Base-by-base conservation (phyloP, 768 basidiomycete species). In the Termitomyces sp. region DNA sequence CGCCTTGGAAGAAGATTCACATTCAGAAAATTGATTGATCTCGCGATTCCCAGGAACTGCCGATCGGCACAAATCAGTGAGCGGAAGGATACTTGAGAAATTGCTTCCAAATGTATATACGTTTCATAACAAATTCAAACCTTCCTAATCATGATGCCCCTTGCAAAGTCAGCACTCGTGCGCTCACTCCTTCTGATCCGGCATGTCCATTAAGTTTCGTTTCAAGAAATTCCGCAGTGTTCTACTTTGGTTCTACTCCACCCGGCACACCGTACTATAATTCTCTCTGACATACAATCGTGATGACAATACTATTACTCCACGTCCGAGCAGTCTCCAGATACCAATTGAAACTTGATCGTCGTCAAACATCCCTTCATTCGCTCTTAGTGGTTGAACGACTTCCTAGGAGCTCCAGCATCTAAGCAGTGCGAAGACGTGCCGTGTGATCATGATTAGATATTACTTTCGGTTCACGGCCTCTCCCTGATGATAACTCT, bases 141-240 rank as follows among this genome's bases (percentile, higher is more conserved):
- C 12, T 52, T 24, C 10, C n/a, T n/a, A n/a, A 26, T 26, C 39
- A 36, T n/a, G n/a, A 30, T 30, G 14, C 34, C 48, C 26, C 26
- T 51, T 27, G 26, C 27, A 10, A 7, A n/a, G n/a, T 52, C 30
- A n/a, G 48, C 49, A 54, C 30, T 30, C 16, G 16, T 51, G 24
- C 61, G 61, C 61, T 58, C 61, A 58, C 50, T 47, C 61, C 61
- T 56, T 13, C 16, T 58, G 61, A 62, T 58, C 61, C 61, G 57
- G 42, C 20, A 14, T 59, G 50, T 43, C 60, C 60, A 55, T 42
- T 27, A 13, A 33, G 40, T 40, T 53, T 48, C 40, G 61, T 62
- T 62, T 58, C 57, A 58, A 47, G 37, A 50, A 56, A 40, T 13
- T 37, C 8, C 56, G 20, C 20, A 30, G n/a, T 14, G 30, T 30